Evolutionary conservation across 805 yeast genomes (phyloP), one percentile per base, ranked within the genome.

Genomic region (Candida endomychidarum): DNA sequence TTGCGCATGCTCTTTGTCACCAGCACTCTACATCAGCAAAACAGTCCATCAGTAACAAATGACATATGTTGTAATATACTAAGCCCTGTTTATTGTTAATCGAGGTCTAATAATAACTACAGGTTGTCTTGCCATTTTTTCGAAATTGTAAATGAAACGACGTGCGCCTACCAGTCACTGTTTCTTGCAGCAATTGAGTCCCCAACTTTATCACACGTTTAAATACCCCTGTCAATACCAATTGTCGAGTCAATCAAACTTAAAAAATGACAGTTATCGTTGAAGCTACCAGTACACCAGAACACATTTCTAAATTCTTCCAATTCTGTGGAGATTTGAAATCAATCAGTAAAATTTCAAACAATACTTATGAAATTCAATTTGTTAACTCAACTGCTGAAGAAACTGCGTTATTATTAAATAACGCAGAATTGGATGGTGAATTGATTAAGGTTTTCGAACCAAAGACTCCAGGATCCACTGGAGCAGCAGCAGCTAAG

Each of bases 361-460:
- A 32, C 9, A 63, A 66, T 42, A 47, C 67, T 8, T 77, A 71
- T 42, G 66, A 66, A 42, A 78, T 85, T 24, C 66, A 54, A 32
- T 85, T 85, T 58, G 76, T 67, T 38, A 70, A 70, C 46, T 61
- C 75, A 5, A 71, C 75, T 43, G 95, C 93, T 2, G 74, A 82
- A 30, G 70, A 78, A 23, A 84, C 91, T 9, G 93, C 95, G 0
- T 57, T 82, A 10, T 65, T 85, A 38, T 66, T 85, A 40, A 76
- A 82, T 47, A 89, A 86, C 32, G 89, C 91, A 3, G 86, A 83
- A 57, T 71, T 86, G 33, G 86, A 78, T 28, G 81, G 83, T 8
- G 57, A 62, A 33, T 65, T 72, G 8, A 79, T 85, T 31, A 56
- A 61, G 23, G 82, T 83, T 49, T 64, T 44, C 21, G 16, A 14